Evolutionary conservation across 495 filamentous ascomycete genomes (phyloP), one percentile per base, ranked within the genome.

Genomic region (Patellaria atrata): DNA sequence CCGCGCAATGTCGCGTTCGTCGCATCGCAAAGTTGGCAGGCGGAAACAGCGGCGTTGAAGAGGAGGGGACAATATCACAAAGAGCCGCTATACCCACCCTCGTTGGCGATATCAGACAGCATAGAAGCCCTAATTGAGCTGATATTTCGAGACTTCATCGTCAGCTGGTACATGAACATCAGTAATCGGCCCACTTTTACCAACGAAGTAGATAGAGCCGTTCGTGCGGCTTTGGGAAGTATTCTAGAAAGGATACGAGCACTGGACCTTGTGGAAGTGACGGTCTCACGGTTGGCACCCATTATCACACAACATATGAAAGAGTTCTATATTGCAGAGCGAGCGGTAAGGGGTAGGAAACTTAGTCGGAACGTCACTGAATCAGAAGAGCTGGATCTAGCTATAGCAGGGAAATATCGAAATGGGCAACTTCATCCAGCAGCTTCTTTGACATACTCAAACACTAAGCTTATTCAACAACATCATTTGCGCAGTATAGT

Each of bases 361-460:
- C 59, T 97, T 41, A 84, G 79, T 41, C 73, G 80, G 22, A 83
- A 77, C 52, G 75, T 99, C 20, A 99, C 91, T 7, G 91, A 99
- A 56, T 92, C 85, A 2, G 86, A 93, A 45, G 91, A 96, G 62
- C 62, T 99, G 40, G 80, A 94, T 57, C 63, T 91, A 43, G 89
- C 89, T 1, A 92, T 96, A 52, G 89, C 89, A 30, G 76, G 67
- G 16, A 96, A 92, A 58, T 99, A 87, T 55, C 75, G 69, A 27
- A 77, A 89, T 51, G 89, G 89, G 22, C 81, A 79, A 40, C 59
- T 99, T 37, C 91, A 99, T 52, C 71, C 82, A 14, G 91, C 89
- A 9, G 85, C 80, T n/a, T 78, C 75, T 4, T 55, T 93, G 40
- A 68, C 76, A 22, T 79, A 78, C 46, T 77, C 81, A 11, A 83